Base-by-base conservation (phyloP, 2,329 filamentous ascomycete genomes). In the Pseudogymnoascus pannorum region DNA sequence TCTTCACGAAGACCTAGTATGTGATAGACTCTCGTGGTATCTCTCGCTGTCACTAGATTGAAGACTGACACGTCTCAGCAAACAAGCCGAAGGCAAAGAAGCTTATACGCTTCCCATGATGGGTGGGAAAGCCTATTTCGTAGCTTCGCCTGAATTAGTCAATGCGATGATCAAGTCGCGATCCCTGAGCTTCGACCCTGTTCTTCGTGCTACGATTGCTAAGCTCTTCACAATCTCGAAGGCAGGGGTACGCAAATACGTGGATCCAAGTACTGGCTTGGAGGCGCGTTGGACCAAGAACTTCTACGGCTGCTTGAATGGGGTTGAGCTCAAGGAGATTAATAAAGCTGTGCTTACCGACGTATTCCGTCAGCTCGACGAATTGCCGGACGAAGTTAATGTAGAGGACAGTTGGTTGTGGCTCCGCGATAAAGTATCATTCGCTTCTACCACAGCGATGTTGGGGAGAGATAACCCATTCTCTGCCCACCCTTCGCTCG, bases 381-480 rank as follows among this genome's bases (percentile, higher is more conserved):
- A 26, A 2, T 63, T 72, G 7, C 61, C 6, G 11, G 58, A 64
- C 9, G 64, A 68, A 2, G 33, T 73, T 3, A 63, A 72, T 20
- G 68, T 75, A 9, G 68, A 71, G 1, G 74, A 74, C 14, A 54
- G 80, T 0, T 80, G 70, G 63, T 31, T 69, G 0, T 79, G 75
- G 75, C 42, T 74, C 11, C 69, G 75, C 8, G 63, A 74, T 7
- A 63, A 72, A 2, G 73, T 79, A 61, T 75, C 73, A 1, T 60
- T 74, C 2, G 75, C 76, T 4, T 76, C 75, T 0, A 71, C 71
- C 6, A 65, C 72, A 22, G 72, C 75, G 2, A 68, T 81, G 20
- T 79, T 75, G 51, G 78, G 79, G 1, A 71, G 75, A 0, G 62
- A 74, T 1, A 78, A 80, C 61, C 77, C 77, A 0, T 72, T 79